Conservation (phyloP, 176 grass and related monocot genomes). For the Hsuehochloa calcarea region DNA sequence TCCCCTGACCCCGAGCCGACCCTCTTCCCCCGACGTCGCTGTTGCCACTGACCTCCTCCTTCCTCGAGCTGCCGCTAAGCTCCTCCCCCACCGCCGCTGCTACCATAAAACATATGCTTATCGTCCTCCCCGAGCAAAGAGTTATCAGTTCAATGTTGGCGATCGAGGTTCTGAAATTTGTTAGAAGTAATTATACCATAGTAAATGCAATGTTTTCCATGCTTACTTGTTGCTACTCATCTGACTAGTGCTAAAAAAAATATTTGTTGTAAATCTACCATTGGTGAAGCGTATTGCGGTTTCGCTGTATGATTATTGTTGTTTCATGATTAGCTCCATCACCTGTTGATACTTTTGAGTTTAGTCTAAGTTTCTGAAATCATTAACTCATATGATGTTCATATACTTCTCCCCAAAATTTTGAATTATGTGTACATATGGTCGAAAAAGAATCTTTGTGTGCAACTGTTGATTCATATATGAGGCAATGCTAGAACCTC, state of each 20-base stretch:
- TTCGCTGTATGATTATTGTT: background rate
- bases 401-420: background rate
- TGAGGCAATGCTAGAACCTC: slow-evolving; percentile 13
- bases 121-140: too few relatives aligned
- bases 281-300: background rate
- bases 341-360: background rate
- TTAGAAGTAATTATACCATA: background rate
- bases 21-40: too few relatives aligned
- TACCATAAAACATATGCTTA: too few relatives aligned
- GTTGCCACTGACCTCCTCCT: too few relatives aligned
- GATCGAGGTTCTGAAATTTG: background rate
- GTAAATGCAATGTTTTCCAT: background rate
- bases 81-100: too few relatives aligned
- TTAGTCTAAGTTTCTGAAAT: background rate
- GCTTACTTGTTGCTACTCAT: background rate
- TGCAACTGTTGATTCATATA: slow-evolving; percentile 10
- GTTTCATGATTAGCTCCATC: background rate
- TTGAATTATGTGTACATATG: slow-evolving; percentile 9
- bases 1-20: too few relatives aligned
- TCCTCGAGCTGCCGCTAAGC: too few relatives aligned
- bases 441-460: slow-evolving; percentile 20
- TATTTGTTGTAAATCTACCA: background rate
- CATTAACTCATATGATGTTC: background rate
- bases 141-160: background rate
- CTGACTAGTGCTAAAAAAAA: background rate